Base-by-base conservation (phyloP, 441 rosid genomes). In the Dalechampia spathulata region DNA sequence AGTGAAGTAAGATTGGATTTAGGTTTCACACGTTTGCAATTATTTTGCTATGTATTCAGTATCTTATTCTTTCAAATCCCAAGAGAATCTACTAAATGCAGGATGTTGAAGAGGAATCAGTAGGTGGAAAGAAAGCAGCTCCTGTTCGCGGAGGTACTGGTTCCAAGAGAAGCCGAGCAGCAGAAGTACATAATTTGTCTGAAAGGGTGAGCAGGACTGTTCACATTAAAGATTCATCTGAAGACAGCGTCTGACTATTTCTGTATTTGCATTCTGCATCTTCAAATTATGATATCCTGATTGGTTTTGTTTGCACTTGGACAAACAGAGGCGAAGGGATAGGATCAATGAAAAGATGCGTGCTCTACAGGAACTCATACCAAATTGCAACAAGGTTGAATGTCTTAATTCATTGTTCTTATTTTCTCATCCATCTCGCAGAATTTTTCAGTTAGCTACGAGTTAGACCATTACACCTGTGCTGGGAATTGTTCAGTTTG, bases 331-430 rank as follows among this genome's bases (percentile, higher is more conserved):
- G 74, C 81, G 94, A 64, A 79, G 96, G 65, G 96, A 87, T 72
- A 78, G 92, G 70, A 87, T 90, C 53, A 90, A 90, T 22, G 96
- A 85, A 75, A 90, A 87, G 81, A 90, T 90, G 96, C 87, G 85
- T 48, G 91, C 90, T 2, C 73, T 87, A 32, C 97, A 87, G 70
- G 94, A 87, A 75, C 96, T 87, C 62, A 87, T 90, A 62, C 97
- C 97, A 40, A 87, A 90, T 79, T 81, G 91, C 81, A 83, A 80
- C 60, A 87, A 90, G 91, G 97, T 90, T 53, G 55, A 55, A 14
- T 23, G 21, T 59, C 50, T 48, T 32, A 12, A 38, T 64, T 21
- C 9, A 15, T 43, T 4, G 15, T 57, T 22, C 32, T 59, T 45
- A 34, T 25, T 62, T 56, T 57, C 51, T 61, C 52, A 21, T 16